Evolutionary conservation across 805 yeast species (phyloP).

Genomic region (Yarrowia keelungensis): DNA sequence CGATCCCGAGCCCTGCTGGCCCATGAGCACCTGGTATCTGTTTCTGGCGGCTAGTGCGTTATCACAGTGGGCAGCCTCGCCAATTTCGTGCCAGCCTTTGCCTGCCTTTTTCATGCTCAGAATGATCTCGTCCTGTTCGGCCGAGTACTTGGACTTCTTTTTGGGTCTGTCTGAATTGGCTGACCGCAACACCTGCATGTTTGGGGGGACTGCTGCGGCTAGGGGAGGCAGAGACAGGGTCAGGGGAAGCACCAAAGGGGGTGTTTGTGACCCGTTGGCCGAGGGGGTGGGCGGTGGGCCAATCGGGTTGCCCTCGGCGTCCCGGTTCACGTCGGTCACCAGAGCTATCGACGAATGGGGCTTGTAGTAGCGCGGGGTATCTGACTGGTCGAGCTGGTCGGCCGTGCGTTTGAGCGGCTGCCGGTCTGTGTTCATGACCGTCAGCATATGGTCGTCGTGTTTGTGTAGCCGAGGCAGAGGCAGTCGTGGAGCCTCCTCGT

Average conservation of each 20-base stretch:
- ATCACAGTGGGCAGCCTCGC: constrained; percentile 67
- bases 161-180: constrained; percentile 57
- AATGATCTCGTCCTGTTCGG: constrained; percentile 71
- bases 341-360: constrained; percentile 81
- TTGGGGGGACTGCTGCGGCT: constrained; percentile 51
- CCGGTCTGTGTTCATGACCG: constrained; percentile 29
- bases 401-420: constrained; percentile 15
- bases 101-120: constrained; percentile 67
- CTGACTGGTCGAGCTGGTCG: constrained; percentile 11
- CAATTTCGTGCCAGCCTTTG: constrained; percentile 75
- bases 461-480: constrained; percentile 16
- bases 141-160: constrained; percentile 71
- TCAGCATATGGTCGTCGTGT: constrained; percentile 32
- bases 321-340: constrained; percentile 69
- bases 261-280: constrained; percentile 16
- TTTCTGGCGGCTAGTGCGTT: constrained; percentile 76
- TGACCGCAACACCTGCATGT: constrained; percentile 55
- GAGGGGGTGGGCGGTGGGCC: constrained; percentile 10
- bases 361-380: constrained; percentile 25
- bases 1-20: constrained; percentile 80
- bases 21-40: constrained; percentile 79
- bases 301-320: constrained; percentile 51
- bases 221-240: constrained; percentile 60
- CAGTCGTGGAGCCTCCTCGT: constrained; percentile 22
- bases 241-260: constrained; percentile 27